Evolutionary conservation across 2,329 filamentous ascomycete species (phyloP).

Genomic region (Pseudogymnoascus sp.): DNA sequence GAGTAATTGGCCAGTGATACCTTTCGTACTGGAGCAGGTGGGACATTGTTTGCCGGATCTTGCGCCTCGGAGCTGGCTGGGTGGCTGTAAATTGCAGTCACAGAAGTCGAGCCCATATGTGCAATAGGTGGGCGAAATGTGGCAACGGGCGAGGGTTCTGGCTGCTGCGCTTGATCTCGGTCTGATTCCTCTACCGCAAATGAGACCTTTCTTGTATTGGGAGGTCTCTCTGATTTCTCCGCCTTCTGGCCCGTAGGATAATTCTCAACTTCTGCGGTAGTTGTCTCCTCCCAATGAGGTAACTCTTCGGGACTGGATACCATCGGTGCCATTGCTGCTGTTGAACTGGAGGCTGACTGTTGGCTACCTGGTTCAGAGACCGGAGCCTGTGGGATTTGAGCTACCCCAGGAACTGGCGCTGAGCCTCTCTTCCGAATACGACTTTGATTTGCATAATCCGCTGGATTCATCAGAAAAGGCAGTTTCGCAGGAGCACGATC

Average conservation of each 20-base stretch:
- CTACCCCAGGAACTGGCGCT: neutral
- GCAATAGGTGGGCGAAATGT: neutral
- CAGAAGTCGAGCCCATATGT: neutral
- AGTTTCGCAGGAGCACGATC: neutral
- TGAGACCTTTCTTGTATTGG: neutral
- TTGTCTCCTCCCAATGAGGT: neutral
- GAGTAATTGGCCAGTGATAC: slow-evolving; percentile 1
- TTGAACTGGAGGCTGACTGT: neutral
- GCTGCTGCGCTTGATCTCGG: neutral
- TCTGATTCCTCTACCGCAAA: neutral
- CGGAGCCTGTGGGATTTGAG: neutral
- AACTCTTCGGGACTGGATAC: neutral
- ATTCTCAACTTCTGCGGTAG: neutral
- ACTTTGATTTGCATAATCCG: neutral
- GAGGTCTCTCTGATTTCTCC: neutral
- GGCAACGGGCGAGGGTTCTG: neutral
- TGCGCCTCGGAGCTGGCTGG: neutral
- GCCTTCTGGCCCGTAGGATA: neutral
- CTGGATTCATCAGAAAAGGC: neutral
- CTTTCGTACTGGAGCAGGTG: neutral
- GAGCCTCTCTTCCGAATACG: neutral
- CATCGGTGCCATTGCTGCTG: neutral
- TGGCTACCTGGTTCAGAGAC: neutral
- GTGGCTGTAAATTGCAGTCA: neutral
- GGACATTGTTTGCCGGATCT: neutral